Evolutionary conservation across 768 basidiomycete genomes (phyloP).

Genomic region (Terana coerulea): DNA sequence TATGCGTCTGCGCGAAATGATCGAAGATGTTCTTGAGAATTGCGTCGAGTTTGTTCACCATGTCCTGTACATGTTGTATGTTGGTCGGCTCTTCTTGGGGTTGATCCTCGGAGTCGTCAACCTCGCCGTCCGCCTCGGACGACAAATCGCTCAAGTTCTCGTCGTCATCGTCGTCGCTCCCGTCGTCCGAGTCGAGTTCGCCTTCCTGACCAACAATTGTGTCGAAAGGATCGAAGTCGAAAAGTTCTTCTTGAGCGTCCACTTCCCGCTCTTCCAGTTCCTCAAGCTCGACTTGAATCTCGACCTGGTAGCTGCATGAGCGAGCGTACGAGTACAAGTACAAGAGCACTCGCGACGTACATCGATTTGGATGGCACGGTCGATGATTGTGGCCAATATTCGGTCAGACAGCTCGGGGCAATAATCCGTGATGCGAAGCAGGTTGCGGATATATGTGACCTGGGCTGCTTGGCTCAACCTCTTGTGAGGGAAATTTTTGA

Average conservation of each 20-base stretch:
- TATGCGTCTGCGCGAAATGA: slow-evolving; percentile 51
- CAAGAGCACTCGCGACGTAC: slow-evolving; percentile 53
- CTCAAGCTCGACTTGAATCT: slow-evolving; percentile 94
- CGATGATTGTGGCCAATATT: slow-evolving; percentile 82
- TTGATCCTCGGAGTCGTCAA: slow-evolving; percentile 36
- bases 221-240: slow-evolving; percentile 85
- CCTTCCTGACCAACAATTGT: slow-evolving; percentile 75
- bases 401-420: slow-evolving; percentile 85
- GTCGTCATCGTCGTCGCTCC: slow-evolving; percentile 44
- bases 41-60: slow-evolving; percentile 89
- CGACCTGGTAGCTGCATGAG: slow-evolving; percentile 54
- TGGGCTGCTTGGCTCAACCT: slow-evolving; percentile 77
- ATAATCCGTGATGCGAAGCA: slow-evolving; percentile 78
- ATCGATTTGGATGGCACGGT: slow-evolving; percentile 95
- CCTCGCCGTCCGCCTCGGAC: slow-evolving; percentile 58
- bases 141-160: slow-evolving; percentile 71
- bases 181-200: slow-evolving; percentile 47
- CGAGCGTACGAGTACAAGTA: background rate
- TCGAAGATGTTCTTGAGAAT: slow-evolving; percentile 84
- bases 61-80: slow-evolving; percentile 69
- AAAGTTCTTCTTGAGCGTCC: slow-evolving; percentile 52
- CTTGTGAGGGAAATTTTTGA: slow-evolving; percentile 90
- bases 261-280: slow-evolving; percentile 73
- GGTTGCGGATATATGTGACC: slow-evolving; percentile 87
- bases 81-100: slow-evolving; percentile 43